A percentile compares a stretch with the other conserved stretches of the same genome.
Evolutionary conservation across 257 asterid genomes (phyloP).

Genomic region (Dorcoceras hygrometricum): DNA sequence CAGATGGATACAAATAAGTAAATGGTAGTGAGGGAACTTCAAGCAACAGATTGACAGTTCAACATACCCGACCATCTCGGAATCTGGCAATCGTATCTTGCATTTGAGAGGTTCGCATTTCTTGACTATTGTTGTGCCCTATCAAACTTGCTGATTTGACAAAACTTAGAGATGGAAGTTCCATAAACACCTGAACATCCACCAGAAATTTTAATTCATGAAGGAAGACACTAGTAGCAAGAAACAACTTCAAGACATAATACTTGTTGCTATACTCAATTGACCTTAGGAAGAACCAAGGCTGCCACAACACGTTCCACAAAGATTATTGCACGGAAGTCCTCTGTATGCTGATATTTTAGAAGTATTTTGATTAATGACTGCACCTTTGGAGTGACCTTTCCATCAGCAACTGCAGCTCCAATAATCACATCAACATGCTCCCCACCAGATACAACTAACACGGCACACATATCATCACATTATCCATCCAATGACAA

Average conservation of each 20-base stretch:
- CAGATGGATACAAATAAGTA: conserved; percentile 24
- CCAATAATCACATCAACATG: conserved; percentile 94
- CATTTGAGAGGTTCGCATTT: conserved; percentile 96
- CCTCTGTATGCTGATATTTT: conserved; percentile 85
- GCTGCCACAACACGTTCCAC: conserved; percentile 99
- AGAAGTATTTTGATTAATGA: conserved; percentile 87
- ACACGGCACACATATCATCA: conserved; percentile 30
- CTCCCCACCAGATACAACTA: conserved; percentile 98
- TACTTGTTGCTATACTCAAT: conserved; percentile 11
- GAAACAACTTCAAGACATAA: neutral
- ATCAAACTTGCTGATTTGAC: conserved; percentile 91
- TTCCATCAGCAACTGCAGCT: conserved; percentile 99
- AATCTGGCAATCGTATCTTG: conserved; percentile 92
- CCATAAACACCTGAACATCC: conserved; percentile 69
- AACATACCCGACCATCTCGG: conserved; percentile 97
- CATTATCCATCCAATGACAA: conserved; percentile 21
- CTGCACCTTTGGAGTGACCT: conserved; percentile 99
- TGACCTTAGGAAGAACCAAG: conserved; percentile 96
- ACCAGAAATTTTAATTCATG: conserved; percentile 22
- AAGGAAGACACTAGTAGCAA: conserved; percentile 24
- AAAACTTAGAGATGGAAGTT: conserved; percentile 89
- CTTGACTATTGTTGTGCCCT: conserved; percentile 96
- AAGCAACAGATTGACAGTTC: conserved; percentile 21
- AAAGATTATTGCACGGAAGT: conserved; percentile 92
- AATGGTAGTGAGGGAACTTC: conserved; percentile 10